Evolutionary conservation across 345 rosid genomes (phyloP).

Genomic region (Zanthoxylum bungeanum): DNA sequence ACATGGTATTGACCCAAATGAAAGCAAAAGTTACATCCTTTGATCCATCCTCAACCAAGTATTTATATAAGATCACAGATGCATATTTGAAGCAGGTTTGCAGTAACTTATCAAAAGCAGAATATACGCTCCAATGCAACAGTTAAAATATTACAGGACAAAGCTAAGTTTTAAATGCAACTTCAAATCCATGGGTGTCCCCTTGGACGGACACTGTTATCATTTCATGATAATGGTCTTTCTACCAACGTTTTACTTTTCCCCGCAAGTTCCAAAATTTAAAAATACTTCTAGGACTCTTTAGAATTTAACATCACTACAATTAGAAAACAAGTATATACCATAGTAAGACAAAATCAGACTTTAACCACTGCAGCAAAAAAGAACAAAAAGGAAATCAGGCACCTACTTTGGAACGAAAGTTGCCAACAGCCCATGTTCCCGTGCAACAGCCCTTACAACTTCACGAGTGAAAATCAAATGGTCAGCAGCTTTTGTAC

Average conservation of each 20-base stretch:
- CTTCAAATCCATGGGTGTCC: neutral
- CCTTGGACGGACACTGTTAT: neutral
- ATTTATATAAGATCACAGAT: neutral
- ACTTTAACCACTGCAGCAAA: constrained; percentile 28
- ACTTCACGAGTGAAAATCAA: constrained; percentile 79
- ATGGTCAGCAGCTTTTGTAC: constrained; percentile 70
- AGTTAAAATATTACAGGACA: neutral
- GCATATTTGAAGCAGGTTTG: neutral
- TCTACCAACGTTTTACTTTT: neutral
- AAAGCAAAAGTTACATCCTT: neutral
- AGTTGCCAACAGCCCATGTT: constrained; percentile 78
- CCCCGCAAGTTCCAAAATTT: neutral
- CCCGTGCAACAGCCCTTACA: constrained; percentile 77
- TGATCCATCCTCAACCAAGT: neutral
- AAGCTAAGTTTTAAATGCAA: neutral
- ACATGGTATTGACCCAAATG: neutral
- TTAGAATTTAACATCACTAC: neutral
- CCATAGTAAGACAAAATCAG: constrained; percentile 3
- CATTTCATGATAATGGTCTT: neutral
- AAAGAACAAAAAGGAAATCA: neutral
- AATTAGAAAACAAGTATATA: constrained; percentile 3
- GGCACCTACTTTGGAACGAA: constrained; percentile 83
- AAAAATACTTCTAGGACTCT: neutral
- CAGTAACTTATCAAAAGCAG: neutral
- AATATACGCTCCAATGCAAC: too few species aligned